Evolutionary conservation across 2,329 filamentous ascomycete genomes (phyloP), one percentile per base, ranked within the genome.

Genomic region (Fusarium albidum): DNA sequence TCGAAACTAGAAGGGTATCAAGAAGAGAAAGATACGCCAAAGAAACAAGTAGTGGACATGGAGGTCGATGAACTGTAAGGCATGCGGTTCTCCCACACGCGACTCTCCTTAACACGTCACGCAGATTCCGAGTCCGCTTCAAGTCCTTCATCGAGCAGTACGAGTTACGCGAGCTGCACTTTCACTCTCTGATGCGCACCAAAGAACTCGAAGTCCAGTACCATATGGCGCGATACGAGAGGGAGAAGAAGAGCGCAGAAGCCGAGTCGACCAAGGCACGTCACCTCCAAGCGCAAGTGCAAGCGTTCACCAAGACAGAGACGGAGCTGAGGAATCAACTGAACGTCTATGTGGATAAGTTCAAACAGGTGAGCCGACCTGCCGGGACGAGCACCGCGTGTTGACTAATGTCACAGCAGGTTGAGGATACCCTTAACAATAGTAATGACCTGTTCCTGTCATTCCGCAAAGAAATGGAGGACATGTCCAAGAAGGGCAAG

Each of bases 401-500:
- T 65, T 66, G 61, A 66, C 63, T 67, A 66, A 65, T 60, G 57
- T 47, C 55, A 57, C 55, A 60, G 57, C 65, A 98, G 94, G 94
- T 98, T 71, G 94, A 98, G 83, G 95, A 98, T 76, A 98, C 94
- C 31, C 83, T 98, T 44, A 98, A 97, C 77, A 98, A 97, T 72
- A 96, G 92, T 75, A 98, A 98, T 78, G 95, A 98, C 72, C 80
- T 98, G 47, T 98, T 98, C 75, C 80, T 97, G 64, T 97, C 95
- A 1, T 98, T 98, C 76, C 86, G 94, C 48, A 97, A 96, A 77
- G 95, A 98, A 76, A 98, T 98, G 93, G 95, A 98, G 76, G 95
- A 98, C 70, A 98, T 98, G 93, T 96, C 93, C 1, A 97, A 97
- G 79, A 98, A 98, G 79, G 96, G 94, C 6, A 97, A 97, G 75